Percentiles rank a stretch among this genome's conserved stretches.
Conservation (phyloP, 1,139 yeast genomes). For the Zygotorulaspora mrakii region DNA sequence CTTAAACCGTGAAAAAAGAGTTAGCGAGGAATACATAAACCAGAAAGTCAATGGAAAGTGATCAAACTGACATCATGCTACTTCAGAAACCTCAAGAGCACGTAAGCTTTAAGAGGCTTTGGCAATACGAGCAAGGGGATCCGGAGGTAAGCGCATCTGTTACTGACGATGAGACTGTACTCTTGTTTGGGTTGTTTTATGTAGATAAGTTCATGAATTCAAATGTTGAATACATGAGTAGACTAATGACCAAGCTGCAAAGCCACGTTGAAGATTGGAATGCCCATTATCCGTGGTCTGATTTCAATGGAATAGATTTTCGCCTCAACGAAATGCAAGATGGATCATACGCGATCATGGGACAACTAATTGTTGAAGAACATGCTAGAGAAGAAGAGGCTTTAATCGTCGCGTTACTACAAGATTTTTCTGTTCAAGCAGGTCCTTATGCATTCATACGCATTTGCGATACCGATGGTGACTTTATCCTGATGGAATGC, state of each 20-base stretch:
- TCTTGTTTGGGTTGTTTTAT: constrained; percentile 31
- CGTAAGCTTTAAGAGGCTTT: constrained; percentile 20
- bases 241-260: constrained; percentile 25
- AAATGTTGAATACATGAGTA: constrained; percentile 15
- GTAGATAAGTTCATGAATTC: constrained; percentile 24
- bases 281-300: constrained; percentile 44
- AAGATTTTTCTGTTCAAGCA: constrained; percentile 36
- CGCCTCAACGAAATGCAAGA: constrained; percentile 8
- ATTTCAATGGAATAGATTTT: constrained; percentile 25
- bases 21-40: too few species aligned
- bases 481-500: constrained; percentile 50
- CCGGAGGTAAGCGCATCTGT: constrained; percentile 20
- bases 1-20: too few species aligned
- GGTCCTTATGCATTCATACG: constrained; percentile 44
- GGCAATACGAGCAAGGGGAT: constrained; percentile 28
- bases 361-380: constrained; percentile 31
- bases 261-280: constrained; percentile 42
- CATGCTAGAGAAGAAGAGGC: constrained; percentile 28
- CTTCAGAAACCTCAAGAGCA: constrained; percentile 9
- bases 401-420: constrained; percentile 41
- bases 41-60: too few species aligned
- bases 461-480: constrained; percentile 54
- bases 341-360: constrained; percentile 23
- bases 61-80: constrained; percentile 7
- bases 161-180: constrained; percentile 21